Evolutionary conservation across 2,329 filamentous ascomycete genomes (phyloP).

Genomic region (Epichloe gansuensis): DNA sequence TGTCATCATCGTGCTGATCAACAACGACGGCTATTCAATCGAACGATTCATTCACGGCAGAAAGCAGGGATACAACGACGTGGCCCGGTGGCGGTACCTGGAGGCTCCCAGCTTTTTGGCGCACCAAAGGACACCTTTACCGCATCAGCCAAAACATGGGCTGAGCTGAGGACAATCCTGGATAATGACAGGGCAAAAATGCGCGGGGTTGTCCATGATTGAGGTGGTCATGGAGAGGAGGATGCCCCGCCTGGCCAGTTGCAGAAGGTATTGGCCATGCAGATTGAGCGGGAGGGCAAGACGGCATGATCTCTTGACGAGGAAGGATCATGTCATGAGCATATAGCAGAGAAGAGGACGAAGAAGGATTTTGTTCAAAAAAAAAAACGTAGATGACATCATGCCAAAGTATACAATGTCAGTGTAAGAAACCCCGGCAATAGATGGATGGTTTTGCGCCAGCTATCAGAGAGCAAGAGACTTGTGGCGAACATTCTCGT

Average conservation of each 20-base stretch:
- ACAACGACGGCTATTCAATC: constrained; percentile 48
- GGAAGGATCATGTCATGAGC: background rate
- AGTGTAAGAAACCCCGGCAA: too few relatives aligned
- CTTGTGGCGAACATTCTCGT: too few relatives aligned
- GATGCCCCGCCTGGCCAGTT: constrained; percentile 5
- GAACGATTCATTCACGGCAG: constrained; percentile 45
- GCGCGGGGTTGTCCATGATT: constrained; percentile 4
- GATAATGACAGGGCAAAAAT: background rate
- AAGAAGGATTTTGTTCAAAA: background rate
- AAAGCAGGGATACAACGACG: constrained; percentile 41
- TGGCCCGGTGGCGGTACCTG: constrained; percentile 39
- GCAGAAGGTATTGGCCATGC: constrained; percentile 3
- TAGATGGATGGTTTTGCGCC: too few relatives aligned
- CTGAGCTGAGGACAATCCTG: constrained; percentile 2
- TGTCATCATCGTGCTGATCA: constrained; percentile 40
- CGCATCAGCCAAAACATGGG: constrained; percentile 5
- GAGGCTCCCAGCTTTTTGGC: constrained; percentile 37
- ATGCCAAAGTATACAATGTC: background rate
- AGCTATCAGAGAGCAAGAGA: too few relatives aligned
- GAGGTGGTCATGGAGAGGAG: constrained; percentile 8
- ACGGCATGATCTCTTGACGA: background rate
- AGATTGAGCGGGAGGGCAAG: constrained; percentile 3
- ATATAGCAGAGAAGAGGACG: background rate
- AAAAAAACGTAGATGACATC: background rate
- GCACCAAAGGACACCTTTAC: constrained; percentile 14